These are phyloP conservation scores for Diplodia corticola DNA, from an alignment of 2,329 filamentous ascomycete genomes.

Conservation along the genomic window DNA sequence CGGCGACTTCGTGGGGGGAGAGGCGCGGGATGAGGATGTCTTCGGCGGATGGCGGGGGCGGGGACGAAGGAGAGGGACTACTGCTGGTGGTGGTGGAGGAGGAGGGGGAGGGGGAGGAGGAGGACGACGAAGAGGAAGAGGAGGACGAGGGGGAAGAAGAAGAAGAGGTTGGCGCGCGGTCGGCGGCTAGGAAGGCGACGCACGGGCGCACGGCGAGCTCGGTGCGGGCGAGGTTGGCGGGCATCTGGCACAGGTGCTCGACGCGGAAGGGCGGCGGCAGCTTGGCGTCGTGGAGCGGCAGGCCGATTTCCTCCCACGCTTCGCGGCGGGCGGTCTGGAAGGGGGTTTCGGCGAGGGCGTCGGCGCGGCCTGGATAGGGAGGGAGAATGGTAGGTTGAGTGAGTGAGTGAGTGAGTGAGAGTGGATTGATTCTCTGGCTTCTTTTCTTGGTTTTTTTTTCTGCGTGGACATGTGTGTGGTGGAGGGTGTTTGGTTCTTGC, in stretches of 20 bases:
- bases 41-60: slow-evolving; percentile 49
- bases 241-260: slow-evolving; percentile 84
- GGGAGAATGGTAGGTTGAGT: too few species aligned
- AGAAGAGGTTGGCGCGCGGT: neutral
- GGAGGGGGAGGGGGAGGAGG: neutral
- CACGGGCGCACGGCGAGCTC: slow-evolving; percentile 53
- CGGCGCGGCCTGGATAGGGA: slow-evolving; percentile 47
- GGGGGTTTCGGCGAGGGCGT: slow-evolving; percentile 55
- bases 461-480: too few species aligned
- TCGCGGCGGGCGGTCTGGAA: slow-evolving; percentile 86
- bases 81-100: slow-evolving; percentile 34
- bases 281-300: slow-evolving; percentile 65
- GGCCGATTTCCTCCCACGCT: slow-evolving; percentile 89
- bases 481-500: too few species aligned
- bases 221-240: slow-evolving; percentile 55
- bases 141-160: neutral
- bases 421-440: too few species aligned
- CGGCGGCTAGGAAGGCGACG: slow-evolving; percentile 60
- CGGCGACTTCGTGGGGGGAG: slow-evolving; percentile 87
- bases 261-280: slow-evolving; percentile 78
- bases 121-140: slow-evolving; percentile 18
- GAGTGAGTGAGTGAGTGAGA: too few species aligned
- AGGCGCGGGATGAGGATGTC: slow-evolving; percentile 75
- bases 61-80: too few species aligned
- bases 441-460: too few species aligned